Evolutionary conservation across 495 filamentous ascomycete species (phyloP).

Genomic region (Podospora didyma): DNA sequence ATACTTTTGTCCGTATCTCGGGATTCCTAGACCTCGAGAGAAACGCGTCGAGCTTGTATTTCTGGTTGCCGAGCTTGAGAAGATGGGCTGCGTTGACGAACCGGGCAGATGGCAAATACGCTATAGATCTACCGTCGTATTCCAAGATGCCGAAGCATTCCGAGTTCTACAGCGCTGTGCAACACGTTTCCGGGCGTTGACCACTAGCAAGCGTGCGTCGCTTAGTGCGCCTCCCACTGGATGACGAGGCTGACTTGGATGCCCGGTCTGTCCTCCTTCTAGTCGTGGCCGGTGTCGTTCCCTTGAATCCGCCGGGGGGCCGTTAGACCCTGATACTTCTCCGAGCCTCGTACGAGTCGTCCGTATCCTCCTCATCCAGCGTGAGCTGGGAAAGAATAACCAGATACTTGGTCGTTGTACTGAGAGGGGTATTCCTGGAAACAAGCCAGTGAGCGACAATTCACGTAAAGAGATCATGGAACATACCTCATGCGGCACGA

Average conservation of each 20-base stretch:
- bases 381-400: background rate
- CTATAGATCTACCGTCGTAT: background rate
- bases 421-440: background rate
- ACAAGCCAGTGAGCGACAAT: background rate
- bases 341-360: background rate
- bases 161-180: too few relatives aligned
- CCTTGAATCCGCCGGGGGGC: background rate
- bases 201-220: too few relatives aligned
- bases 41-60: background rate
- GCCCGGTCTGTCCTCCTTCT: too few relatives aligned
- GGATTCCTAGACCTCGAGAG: background rate
- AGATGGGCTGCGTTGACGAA: background rate
- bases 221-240: background rate
- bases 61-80: background rate
- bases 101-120: background rate
- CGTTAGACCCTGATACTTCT: background rate
- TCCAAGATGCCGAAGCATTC: too few relatives aligned
- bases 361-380: background rate
- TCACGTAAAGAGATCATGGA: background rate
- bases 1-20: background rate
- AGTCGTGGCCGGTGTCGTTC: too few relatives aligned
- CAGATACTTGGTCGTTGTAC: background rate
- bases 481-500: background rate
- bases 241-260: background rate
- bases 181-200: too few relatives aligned